Percentiles rank a stretch among this genome's conserved stretches.
Conservation (phyloP, 305 asterid species). For the Solanum chacoense region DNA sequence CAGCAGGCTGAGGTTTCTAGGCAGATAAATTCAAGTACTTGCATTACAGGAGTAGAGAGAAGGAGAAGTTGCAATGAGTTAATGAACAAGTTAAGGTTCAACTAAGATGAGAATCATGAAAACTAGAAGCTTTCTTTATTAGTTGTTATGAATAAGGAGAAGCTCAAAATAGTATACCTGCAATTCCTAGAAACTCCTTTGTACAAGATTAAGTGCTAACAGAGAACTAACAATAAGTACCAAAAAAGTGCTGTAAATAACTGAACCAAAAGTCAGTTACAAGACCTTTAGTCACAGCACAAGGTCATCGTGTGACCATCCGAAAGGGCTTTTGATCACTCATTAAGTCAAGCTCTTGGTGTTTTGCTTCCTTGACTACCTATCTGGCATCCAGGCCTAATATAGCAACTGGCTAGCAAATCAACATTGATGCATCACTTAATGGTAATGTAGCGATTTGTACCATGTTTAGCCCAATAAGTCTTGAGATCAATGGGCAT, state of each 20-base stretch:
- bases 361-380: not conserved
- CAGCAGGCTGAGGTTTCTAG: not conserved
- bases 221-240: not conserved
- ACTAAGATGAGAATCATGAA: not conserved
- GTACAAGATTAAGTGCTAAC: not conserved
- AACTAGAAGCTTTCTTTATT: not conserved
- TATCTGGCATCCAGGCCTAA: not conserved
- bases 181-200: not conserved
- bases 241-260: not conserved
- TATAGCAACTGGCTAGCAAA: not conserved
- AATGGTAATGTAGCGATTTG: constrained; percentile 68
- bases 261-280: not conserved
- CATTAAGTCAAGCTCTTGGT: not conserved
- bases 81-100: not conserved
- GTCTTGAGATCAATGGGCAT: constrained; percentile 53
- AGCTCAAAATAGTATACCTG: not conserved
- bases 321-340: not conserved
- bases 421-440: constrained; percentile 26
- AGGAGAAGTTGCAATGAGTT: not conserved
- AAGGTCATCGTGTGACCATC: not conserved
- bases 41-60: not conserved
- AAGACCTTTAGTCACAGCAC: not conserved
- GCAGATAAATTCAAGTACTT: not conserved
- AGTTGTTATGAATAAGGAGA: not conserved
- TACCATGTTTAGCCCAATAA: constrained; percentile 87